A percentile compares a stretch with the other conserved stretches of the same genome.
Evolutionary conservation across 257 asterid genomes (phyloP).

Genomic region (Mentha longifolia): DNA sequence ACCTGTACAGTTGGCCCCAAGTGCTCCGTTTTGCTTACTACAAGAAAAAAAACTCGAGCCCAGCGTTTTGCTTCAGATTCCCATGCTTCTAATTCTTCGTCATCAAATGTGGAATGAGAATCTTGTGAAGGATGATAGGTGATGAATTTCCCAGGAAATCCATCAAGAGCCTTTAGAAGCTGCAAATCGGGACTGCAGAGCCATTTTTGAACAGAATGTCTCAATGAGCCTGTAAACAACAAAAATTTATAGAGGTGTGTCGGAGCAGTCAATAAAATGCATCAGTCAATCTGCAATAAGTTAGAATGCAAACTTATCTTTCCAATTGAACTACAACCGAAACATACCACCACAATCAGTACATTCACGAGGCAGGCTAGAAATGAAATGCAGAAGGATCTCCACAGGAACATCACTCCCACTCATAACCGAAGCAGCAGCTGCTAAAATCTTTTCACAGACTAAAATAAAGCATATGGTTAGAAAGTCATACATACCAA

Average conservation of each 20-base stretch:
- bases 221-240: slow-evolving; percentile 61
- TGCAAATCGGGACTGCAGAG: slow-evolving; percentile 48
- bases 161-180: slow-evolving; percentile 56
- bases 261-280: slow-evolving; percentile 14
- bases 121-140: slow-evolving; percentile 45
- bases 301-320: slow-evolving; percentile 17
- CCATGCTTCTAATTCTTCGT: slow-evolving; percentile 87
- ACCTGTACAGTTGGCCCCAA: slow-evolving; percentile 63
- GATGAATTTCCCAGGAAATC: slow-evolving; percentile 62
- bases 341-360: slow-evolving; percentile 81
- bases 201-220: slow-evolving; percentile 70
- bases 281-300: slow-evolving; percentile 28
- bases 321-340: slow-evolving; percentile 13
- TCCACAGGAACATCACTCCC: slow-evolving; percentile 70
- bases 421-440: slow-evolving; percentile 71
- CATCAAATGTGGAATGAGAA: slow-evolving; percentile 58
- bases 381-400: slow-evolving; percentile 72
- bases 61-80: slow-evolving; percentile 78
- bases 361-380: slow-evolving; percentile 82
- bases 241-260: slow-evolving; percentile 19
- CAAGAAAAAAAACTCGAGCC: slow-evolving; percentile 83
- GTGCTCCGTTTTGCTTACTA: slow-evolving; percentile 47
- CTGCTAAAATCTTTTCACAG: slow-evolving; percentile 68
- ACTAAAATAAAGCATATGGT: slow-evolving; percentile 54
- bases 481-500: slow-evolving; percentile 10